phyloP scores from a whole-genome alignment of 805 yeast species.

The Candida chilensis region DNA sequence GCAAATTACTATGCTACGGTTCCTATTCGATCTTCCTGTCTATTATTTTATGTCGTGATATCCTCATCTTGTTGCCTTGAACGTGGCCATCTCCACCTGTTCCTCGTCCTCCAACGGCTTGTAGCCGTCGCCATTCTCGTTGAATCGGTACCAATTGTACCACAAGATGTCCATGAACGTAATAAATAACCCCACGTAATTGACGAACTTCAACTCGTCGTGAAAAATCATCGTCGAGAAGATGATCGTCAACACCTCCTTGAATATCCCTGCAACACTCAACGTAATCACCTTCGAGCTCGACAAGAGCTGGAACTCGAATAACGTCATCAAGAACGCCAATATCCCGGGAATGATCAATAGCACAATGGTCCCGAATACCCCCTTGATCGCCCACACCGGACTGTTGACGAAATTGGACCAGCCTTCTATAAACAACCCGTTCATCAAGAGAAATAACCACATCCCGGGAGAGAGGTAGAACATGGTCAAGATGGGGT shows the following conservation, averaged over 20 bases:
- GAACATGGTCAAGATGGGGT: conserved; percentile 79
- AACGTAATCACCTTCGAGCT: conserved; percentile 80
- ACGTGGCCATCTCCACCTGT: too few relatives aligned
- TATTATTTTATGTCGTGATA: too few relatives aligned
- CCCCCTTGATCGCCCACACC: conserved; percentile 60
- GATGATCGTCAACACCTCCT: conserved; percentile 80
- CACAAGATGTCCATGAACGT: conserved; percentile 75
- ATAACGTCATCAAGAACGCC: conserved; percentile 84
- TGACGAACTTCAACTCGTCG: conserved; percentile 59
- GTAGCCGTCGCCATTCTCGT: conserved; percentile 12
- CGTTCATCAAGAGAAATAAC: conserved; percentile 47
- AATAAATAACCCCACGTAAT: conserved; percentile 63
- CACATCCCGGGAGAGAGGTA: conserved; percentile 85
- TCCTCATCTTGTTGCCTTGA: too few relatives aligned
- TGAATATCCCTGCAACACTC: conserved; percentile 87
- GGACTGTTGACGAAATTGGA: conserved; percentile 36
- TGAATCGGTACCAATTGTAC: conserved; percentile 65
- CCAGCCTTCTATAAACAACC: conserved; percentile 65
- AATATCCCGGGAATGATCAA: conserved; percentile 75
- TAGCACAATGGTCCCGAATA: conserved; percentile 42
- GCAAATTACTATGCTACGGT: too few relatives aligned
- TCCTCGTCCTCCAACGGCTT: too few relatives aligned
- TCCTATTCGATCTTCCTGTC: too few relatives aligned
- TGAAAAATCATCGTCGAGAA: conserved; percentile 62
- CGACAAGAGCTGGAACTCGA: conserved; percentile 77